Base-by-base conservation (phyloP, 306 rosid genomes). In the Hippophae tibetana region DNA sequence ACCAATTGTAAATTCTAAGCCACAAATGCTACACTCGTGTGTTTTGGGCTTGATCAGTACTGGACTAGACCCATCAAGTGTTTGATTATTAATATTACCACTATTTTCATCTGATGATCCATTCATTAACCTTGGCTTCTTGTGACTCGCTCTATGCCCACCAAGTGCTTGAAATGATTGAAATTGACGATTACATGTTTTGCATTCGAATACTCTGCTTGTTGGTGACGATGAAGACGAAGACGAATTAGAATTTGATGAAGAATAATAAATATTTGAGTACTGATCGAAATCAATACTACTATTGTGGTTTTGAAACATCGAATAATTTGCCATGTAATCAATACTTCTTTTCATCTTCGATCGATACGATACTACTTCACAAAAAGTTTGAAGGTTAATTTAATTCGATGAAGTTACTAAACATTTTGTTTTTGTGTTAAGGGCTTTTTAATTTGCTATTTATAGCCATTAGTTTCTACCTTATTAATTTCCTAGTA, bases 121-220 rank as follows among this genome's bases (percentile, higher is more conserved):
- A 14, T 63, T 79, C 57, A 57, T 69, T 52, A 79, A 55, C 78
- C 86, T 66, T 11, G 93, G 88, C 76, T 87, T 92, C 71, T 88
- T 92, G 84, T 92, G 99, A 58, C 99, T 92, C 7, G 99, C 99
- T 1, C 99, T 72, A 65, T 92, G 99, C 7, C 99, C 99, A 1
- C 99, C 99, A 3, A 92, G 93, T 1, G 99, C 99, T 12, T 92
- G 99, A 67, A 92, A 92, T 43, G 99, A 92, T 6, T 84, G 63
- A 63, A 92, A 92, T 60, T 88, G 83, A 54, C 95, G 80, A 42
- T 83, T 81, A 50, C 99, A 92, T 0, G 99, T 92, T 70, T 88
- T 87, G 90, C 99, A 92, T 84, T 83, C 90, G 63, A 92, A 92
- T 5, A 92, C 89, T 3, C 93, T 84, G 61, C 11, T 46, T 18